Base-by-base conservation (phyloP, 2,329 filamentous ascomycete species). In the Fragosphaeria purpurea region DNA sequence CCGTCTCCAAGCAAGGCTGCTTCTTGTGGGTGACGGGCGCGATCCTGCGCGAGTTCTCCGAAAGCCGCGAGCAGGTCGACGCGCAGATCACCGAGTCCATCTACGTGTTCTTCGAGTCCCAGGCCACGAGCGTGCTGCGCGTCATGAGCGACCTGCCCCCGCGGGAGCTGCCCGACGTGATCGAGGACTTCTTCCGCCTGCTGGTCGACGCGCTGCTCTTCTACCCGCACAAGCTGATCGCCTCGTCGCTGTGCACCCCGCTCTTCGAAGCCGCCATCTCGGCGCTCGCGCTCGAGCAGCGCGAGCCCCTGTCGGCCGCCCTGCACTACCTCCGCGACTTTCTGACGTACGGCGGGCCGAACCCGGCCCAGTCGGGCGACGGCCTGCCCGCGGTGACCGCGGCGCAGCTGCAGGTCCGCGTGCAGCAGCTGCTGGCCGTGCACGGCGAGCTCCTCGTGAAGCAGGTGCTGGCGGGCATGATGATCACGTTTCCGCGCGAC, bases 1-100 rank as follows among this genome's bases (percentile, higher is more conserved):
- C 85, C 50, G 77, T 79, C 13, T 96, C 91, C 9, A 80, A 83
- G 54, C 91, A 98, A 67, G 93, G 93, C 10, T 96, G 91, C 65
- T 98, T 98, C 75, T 75, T 98, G n/a, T 98, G 93, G 93, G 91
- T 93, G 1, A 96, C 91, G 2, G 87, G 90, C 57, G 88, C 91
- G 7, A 94, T 98, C 55, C 78, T 98, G 34, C 85, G 93, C 53
- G 93, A 98, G 65, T 98, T 97, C 63, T 93, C 88, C 0, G 88
- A 95, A 59, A 89, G 91, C 41, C 81, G 86, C 41, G 89, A 95
- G 59, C 81, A 86, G 54, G 86, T 97, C 22, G 85, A 91, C 50
- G 77, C 83, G 47, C 73, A 78, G n/a, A 94, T 88, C 6, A 87
- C 86, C 12, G 82, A 88, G 50, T 86, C 86, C 56, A 94, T 98